These are phyloP conservation scores for Asterophora lycoperdoides DNA, from an alignment of 768 basidiomycete species.

Conservation along the genomic window DNA sequence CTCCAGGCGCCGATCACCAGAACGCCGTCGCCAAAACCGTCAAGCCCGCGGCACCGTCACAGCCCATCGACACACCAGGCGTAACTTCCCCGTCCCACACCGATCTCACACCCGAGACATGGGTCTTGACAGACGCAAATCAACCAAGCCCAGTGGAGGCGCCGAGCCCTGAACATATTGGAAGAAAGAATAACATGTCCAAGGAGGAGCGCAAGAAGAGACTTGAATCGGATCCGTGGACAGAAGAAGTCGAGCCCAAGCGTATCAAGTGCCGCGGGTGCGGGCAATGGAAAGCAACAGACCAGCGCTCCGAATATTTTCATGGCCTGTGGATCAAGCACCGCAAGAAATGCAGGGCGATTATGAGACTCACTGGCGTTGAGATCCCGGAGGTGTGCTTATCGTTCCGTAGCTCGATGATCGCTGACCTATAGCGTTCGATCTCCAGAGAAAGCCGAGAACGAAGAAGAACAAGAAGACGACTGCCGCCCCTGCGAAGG, in stretches of 20 bases:
- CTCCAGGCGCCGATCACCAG: neutral
- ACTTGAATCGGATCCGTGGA: constrained; percentile 10
- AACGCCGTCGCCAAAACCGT: neutral
- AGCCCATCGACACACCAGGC: too few relatives aligned
- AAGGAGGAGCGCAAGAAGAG: constrained; percentile 3
- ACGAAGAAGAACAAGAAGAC: too few relatives aligned
- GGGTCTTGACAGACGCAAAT: too few relatives aligned
- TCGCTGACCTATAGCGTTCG: too few relatives aligned
- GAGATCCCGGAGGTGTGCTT: constrained; percentile 5
- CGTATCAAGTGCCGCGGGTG: constrained; percentile 7
- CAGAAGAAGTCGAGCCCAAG: constrained; percentile 1
- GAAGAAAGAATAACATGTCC: constrained; percentile 11
- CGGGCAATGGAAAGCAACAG: constrained; percentile 7
- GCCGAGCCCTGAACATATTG: too few relatives aligned
- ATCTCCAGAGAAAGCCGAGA: too few relatives aligned
- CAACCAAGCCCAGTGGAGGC: neutral
- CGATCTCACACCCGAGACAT: too few relatives aligned
- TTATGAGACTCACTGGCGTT: constrained; percentile 10
- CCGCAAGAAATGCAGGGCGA: constrained; percentile 5
- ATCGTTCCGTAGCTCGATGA: too few relatives aligned
- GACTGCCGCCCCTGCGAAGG: too few relatives aligned
- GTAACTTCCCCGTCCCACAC: too few relatives aligned
- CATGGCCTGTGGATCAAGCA: constrained; percentile 10
- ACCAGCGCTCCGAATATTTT: constrained; percentile 9
- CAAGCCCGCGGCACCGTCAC: too few relatives aligned